phyloP scores from a whole-genome alignment of 2,329 filamentous ascomycete species.

The Aspergillus sp. region DNA sequence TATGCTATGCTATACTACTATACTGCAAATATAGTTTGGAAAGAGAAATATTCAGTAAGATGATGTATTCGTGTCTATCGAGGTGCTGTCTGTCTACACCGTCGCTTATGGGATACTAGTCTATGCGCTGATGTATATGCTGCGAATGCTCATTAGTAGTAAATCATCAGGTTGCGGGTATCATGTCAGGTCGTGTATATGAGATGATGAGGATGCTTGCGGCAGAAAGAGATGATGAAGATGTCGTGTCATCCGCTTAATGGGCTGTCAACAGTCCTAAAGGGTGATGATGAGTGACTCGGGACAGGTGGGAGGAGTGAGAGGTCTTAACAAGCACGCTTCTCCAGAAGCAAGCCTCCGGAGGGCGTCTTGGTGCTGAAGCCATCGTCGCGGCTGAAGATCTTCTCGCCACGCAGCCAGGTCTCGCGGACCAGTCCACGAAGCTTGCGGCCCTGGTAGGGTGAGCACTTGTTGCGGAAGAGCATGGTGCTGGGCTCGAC shows the following conservation, averaged over 20 bases:
- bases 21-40: too few relatives aligned
- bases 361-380: constrained; percentile 40
- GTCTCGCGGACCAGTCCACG: constrained; percentile 80
- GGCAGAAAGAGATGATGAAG: not conserved
- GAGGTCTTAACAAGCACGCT: constrained; percentile 31
- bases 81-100: not conserved
- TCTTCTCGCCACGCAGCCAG: constrained; percentile 74
- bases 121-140: constrained; percentile 2
- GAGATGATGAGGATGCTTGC: not conserved
- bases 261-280: not conserved
- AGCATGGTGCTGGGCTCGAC: constrained; percentile 79
- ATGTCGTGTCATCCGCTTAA: not conserved
- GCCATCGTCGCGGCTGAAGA: constrained; percentile 68
- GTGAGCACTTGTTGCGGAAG: constrained; percentile 90
- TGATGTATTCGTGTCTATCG: not conserved
- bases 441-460: constrained; percentile 81
- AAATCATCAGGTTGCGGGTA: not conserved
- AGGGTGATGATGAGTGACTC: not conserved
- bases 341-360: constrained; percentile 45
- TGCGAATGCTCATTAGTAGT: constrained; percentile 2
- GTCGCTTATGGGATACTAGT: not conserved
- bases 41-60: not conserved
- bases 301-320: not conserved
- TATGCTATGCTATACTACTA: not conserved
- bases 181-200: not conserved